Base-by-base conservation (phyloP, 108 stramenopile genomes). In the Skeletonema costatum region DNA sequence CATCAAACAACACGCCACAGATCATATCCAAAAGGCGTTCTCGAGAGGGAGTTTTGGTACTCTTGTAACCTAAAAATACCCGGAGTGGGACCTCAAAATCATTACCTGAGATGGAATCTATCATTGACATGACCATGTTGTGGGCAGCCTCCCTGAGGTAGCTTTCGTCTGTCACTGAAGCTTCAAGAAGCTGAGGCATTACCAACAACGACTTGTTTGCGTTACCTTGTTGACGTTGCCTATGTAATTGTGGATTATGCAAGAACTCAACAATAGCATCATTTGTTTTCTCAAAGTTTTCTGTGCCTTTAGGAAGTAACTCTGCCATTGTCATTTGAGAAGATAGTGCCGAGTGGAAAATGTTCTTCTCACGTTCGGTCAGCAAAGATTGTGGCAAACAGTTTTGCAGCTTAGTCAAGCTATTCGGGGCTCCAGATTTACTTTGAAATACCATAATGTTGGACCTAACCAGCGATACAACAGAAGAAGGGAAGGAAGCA, bases 21-120 rank as follows among this genome's bases (percentile, higher is more conserved):
- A 87, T 12, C n/a, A 84, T 69, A 13, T 62, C 64, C 46, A 84
- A 29, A 19, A 87, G 32, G 51, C 80, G 64, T 29, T 77, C 72
- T 53, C 64, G 35, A 41, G 56, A 66, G 16, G 73, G 59, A 4
- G 80, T 42, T 59, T 78, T 84, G 36, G 64, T 19, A 10, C 80
- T 73, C 71, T 81, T 84, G 68, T 87, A 87, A 14, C 86, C 86
- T 7, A 87, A 21, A 64, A 84, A 87, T 39, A 41, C 60, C 16
- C 80, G 75, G 31, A 87, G 79, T 25, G 79, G 53, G 21, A 60
- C 9, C 32, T 72, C 56, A 39, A 72, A 19, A 44, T 68, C 53
- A 33, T 73, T 61, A 25, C 60, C 62, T 29, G 50, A 44, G 48
- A 84, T 41, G 8, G 66, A 71, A 17, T 64, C 59, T 7, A 62